These are phyloP conservation scores for Aureobasidium sp. DNA, from an alignment of 2,329 filamentous ascomycete species.

Conservation along the genomic window DNA sequence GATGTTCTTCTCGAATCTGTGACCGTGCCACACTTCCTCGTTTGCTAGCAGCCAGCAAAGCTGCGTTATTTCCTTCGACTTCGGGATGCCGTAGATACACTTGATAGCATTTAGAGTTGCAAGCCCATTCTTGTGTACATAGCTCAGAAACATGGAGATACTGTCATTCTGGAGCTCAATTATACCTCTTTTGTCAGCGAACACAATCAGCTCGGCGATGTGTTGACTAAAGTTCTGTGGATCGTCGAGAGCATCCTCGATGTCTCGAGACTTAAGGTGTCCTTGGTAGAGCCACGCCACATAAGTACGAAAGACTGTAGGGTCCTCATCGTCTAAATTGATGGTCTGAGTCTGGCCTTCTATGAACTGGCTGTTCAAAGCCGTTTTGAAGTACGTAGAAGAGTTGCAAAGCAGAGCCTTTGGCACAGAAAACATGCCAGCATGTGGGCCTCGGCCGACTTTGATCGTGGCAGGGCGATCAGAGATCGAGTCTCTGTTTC, in stretches of 20 bases:
- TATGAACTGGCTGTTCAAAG: neutral
- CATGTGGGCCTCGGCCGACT: neutral
- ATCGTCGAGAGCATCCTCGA: neutral
- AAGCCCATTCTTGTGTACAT: neutral
- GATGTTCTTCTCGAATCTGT: neutral
- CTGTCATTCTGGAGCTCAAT: neutral
- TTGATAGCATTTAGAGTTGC: neutral
- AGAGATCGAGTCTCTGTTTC: neutral
- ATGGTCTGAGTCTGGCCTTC: neutral
- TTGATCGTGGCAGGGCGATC: neutral
- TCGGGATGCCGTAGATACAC: neutral
- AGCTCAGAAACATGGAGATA: neutral
- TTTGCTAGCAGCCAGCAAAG: neutral
- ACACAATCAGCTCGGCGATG: neutral
- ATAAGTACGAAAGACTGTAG: neutral
- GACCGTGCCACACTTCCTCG: neutral
- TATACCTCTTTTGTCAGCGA: conserved; percentile 1
- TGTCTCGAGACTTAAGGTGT: neutral
- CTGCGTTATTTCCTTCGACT: no score
- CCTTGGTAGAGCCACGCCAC: conserved; percentile 3
- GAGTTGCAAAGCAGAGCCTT: neutral
- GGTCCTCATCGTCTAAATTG: neutral
- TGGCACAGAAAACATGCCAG: neutral
- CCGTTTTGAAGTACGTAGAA: neutral
- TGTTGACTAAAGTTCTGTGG: neutral